Base-by-base conservation (phyloP, 208 protist genomes). In the Trypanosoma rangeli region DNA sequence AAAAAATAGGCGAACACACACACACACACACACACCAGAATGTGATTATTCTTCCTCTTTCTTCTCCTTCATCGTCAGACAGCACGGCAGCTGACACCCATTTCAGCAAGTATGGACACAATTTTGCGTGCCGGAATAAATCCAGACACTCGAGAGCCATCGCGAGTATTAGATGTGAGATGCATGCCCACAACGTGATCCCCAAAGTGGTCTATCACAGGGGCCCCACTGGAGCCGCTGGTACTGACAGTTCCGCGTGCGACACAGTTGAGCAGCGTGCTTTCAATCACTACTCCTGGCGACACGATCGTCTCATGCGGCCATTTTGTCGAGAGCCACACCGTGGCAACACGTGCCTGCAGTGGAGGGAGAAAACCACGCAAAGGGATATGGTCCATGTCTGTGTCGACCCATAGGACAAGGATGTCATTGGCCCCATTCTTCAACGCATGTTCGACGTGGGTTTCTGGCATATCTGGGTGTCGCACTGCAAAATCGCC, bases 181-280 rank as follows among this genome's bases (percentile, higher is more conserved):
- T 95, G 90, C 28, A 95, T 76, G 3, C 90, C 90, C 9, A 95
- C 90, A 22, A 95, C 68, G 64, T 87, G 78, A 29, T 85, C 86
- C 16, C 90, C 90, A 69, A 82, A 90, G 65, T 84, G 73, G 65
- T 95, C 90, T 24, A 94, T 78, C 5, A 95, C 86, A 12, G 90
- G 90, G 26, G 87, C 90, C 0, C 90, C 90, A 57, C 90, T 95
- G 22, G 85, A 90, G 42, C 90, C 90, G 5, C 79, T 87, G 20
- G 81, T 94, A 64, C 84, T 94, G 3, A 95, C 90, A 0, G 86
- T 94, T 24, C 90, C 90, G 4, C 78, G 78, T 24, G 76, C 87
- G 7, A 83, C 67, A 68, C 90, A 95, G 35, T 54, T 70, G 15
- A 76, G 68, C 1, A 68, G 44, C 37, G 31, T 55, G 57, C 86